Percentiles rank a stretch among this genome's conserved stretches.
Evolutionary conservation across 2,329 filamentous ascomycete species (phyloP).

Genomic region (Aspergillus fijiensis): DNA sequence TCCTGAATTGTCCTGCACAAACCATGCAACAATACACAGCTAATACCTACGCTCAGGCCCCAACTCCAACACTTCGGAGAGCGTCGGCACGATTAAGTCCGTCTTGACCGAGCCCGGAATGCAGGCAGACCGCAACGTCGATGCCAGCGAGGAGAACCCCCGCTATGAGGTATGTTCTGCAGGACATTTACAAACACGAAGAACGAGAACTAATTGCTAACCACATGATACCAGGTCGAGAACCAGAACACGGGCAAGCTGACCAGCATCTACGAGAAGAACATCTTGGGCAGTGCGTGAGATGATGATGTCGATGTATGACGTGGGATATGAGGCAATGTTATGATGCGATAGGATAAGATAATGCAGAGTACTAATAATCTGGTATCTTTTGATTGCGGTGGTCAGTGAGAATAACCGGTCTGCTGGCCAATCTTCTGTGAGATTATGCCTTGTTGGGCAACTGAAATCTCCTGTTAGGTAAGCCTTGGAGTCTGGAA

Average conservation of each 20-base stretch:
- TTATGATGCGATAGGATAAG: background rate
- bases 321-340: background rate
- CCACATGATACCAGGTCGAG: slow-evolving; percentile 24
- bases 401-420: rapidly evolving
- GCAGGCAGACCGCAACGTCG: slow-evolving; percentile 32
- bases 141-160: slow-evolving; percentile 33
- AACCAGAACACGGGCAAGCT: slow-evolving; percentile 36
- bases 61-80: slow-evolving; percentile 35
- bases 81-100: slow-evolving; percentile 31
- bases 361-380: background rate
- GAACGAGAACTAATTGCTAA: too few species aligned
- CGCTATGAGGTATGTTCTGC: slow-evolving; percentile 34
- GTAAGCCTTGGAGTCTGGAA: too few species aligned
- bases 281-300: slow-evolving; percentile 25
- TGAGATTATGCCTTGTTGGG: too few species aligned
- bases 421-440: too few species aligned
- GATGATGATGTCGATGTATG: background rate
- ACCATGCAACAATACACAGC: too few species aligned
- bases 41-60: slow-evolving; percentile 22
- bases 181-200: too few species aligned
- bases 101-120: slow-evolving; percentile 34
- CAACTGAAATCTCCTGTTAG: too few species aligned
- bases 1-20: too few species aligned
- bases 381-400: too few species aligned
- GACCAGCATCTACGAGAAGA: slow-evolving; percentile 31